Evolutionary conservation across 2,329 filamentous ascomycete species (phyloP), one percentile per base, ranked within the genome.

Genomic region (Stachybotrys chartarum): DNA sequence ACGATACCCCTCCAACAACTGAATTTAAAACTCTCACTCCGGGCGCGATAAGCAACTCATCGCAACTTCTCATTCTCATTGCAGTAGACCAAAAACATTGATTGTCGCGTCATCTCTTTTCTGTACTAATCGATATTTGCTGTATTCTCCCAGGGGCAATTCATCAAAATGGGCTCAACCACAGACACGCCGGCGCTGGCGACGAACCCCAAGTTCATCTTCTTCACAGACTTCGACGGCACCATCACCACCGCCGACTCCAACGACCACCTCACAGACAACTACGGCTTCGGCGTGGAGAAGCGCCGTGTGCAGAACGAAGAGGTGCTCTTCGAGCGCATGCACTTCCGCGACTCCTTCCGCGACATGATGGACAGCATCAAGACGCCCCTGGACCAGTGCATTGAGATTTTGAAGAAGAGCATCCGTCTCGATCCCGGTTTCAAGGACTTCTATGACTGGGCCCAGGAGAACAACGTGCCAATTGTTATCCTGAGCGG

Each of bases 191-290:
- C 83, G 55, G 83, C 83, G 49, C 74, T 86, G 70, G 77, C 77
- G 65, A 84, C 78, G 56, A 85, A 88, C 70, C 92, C 92, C 53
- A 88, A 91, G 75, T 89, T 90, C 78, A 92, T 99, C 78, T 97
- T 99, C 82, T 97, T 97, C 79, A 96, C 92, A 63, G 94, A 99
- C 76, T 97, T 97, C 70, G 94, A 99, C 74, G 94, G 94, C 66
- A 97, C 92, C 54, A 93, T 97, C 70, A 97, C 93, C 51, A 80
- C 79, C 55, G 77, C 81, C 65, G 84, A 86, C 72, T 82, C 78
- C 69, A 87, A 86, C 68, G 82, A 84, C 72, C 82, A 73, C 71
- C 77, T 93, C 84, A 97, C 92, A 56, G 94, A 97, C 77, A 94
- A 90, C 73, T 81, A 97, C 58, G 94, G 94, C 59, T 96, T 87